Evolutionary conservation across 2,329 filamentous ascomycete species (phyloP).

Genomic region (Xylariaceae sp.): DNA sequence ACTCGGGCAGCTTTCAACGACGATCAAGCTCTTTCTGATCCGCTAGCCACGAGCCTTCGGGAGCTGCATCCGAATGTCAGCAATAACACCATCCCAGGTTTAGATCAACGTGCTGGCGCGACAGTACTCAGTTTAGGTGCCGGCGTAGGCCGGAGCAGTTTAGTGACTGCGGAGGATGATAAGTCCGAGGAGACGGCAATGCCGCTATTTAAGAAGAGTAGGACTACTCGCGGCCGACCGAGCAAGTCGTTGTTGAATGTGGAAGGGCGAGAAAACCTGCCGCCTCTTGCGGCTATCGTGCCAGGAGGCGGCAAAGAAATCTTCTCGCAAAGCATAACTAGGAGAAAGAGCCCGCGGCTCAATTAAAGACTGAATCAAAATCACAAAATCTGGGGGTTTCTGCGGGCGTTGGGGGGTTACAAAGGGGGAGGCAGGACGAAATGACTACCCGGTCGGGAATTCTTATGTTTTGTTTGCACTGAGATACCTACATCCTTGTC

Average conservation of each 20-base stretch:
- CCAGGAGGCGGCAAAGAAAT: constrained; percentile 33
- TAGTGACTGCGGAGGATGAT: constrained; percentile 14
- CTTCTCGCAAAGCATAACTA: constrained; percentile 44
- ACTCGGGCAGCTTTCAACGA: constrained; percentile 25
- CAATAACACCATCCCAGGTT: constrained; percentile 37
- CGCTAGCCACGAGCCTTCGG: constrained; percentile 46
- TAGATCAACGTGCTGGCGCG: constrained; percentile 43
- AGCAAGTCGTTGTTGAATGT: constrained; percentile 34
- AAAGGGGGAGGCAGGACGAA: background rate
- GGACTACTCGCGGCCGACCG: constrained; percentile 33
- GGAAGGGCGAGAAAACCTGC: constrained; percentile 52
- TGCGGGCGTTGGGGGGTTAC: background rate
- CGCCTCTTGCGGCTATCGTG: constrained; percentile 31
- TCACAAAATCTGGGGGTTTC: background rate
- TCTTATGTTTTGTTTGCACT: background rate
- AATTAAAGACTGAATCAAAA: constrained; percentile 20
- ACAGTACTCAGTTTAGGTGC: constrained; percentile 34
- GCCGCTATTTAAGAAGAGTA: constrained; percentile 47
- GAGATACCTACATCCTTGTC: constrained; percentile 6
- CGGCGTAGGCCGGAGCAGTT: constrained; percentile 17
- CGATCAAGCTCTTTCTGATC: constrained; percentile 23
- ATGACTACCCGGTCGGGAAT: background rate
- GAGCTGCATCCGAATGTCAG: constrained; percentile 52
- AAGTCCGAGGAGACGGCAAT: constrained; percentile 39
- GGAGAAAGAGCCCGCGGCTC: constrained; percentile 54